Conservation (phyloP, 2,329 filamentous ascomycete genomes). For the Ascochyta lentis region DNA sequence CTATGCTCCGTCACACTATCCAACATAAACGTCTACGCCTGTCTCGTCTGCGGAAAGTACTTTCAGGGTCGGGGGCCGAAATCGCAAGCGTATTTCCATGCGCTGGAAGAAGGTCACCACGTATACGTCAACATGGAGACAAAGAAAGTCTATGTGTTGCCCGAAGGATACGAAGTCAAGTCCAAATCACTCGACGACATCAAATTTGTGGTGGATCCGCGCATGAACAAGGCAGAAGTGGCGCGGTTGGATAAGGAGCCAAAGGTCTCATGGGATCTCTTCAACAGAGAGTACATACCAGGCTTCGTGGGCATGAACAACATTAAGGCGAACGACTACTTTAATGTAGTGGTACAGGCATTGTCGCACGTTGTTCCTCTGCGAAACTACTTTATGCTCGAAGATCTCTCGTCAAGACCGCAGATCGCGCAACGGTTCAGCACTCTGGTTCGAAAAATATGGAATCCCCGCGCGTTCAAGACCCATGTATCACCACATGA, state of each 20-base stretch:
- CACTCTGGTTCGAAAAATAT: constrained; percentile 93
- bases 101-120: constrained; percentile 92
- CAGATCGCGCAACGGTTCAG: constrained; percentile 89
- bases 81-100: constrained; percentile 97
- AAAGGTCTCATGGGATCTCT: constrained; percentile 75
- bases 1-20: constrained; percentile 94
- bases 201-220: constrained; percentile 95
- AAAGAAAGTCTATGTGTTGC: constrained; percentile 88
- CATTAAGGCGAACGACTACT: constrained; percentile 99
- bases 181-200: constrained; percentile 96
- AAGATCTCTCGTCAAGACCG: constrained; percentile 74
- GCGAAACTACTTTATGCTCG: constrained; percentile 89
- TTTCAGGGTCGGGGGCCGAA: constrained; percentile 92
- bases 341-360: constrained; percentile 93
- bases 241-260: constrained; percentile 74
- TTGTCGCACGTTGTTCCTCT: constrained; percentile 88
- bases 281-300: constrained; percentile 84
- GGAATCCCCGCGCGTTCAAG: constrained; percentile 97
- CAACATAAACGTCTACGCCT: constrained; percentile 99
- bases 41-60: constrained; percentile 96
- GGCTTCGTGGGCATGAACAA: constrained; percentile 99
- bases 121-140: constrained; percentile 98
- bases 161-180: constrained; percentile 95
- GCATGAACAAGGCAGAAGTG: constrained; percentile 81
- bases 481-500: constrained; percentile 97